Evolutionary conservation across 306 rosid genomes (phyloP).

Genomic region (Alnus rubra): DNA sequence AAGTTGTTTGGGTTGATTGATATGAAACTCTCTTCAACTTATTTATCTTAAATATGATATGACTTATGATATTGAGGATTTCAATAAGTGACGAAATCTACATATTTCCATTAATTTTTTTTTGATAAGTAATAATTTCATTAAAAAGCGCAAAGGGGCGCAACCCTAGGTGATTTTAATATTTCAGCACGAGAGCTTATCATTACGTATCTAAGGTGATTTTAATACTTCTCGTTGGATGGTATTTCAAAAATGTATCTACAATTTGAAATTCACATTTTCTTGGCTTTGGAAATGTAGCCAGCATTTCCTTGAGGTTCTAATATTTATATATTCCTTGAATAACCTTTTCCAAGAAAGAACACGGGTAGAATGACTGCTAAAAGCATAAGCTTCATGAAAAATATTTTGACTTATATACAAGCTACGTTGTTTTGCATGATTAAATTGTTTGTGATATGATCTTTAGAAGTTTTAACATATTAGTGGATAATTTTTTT

Average conservation of each 20-base stretch:
- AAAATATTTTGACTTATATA: not conserved
- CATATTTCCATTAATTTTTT: not conserved
- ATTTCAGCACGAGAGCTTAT: not conserved
- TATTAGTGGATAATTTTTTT: no score
- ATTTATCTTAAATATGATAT: not conserved
- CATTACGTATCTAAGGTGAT: not conserved
- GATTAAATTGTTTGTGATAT: not conserved
- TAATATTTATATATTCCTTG: not conserved
- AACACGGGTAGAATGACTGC: not conserved
- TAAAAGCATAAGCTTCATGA: not conserved
- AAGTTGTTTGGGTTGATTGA: not conserved
- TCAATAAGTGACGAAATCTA: not conserved
- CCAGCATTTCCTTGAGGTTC: not conserved
- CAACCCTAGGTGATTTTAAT: not conserved
- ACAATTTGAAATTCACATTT: not conserved
- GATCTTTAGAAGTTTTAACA: no score
- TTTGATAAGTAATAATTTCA: no score
- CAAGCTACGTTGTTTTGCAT: not conserved
- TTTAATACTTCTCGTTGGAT: not conserved
- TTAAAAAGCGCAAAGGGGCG: no score
- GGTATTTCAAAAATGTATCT: not conserved
- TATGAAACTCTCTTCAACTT: not conserved
- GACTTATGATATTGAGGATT: not conserved
- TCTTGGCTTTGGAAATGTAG: not conserved
- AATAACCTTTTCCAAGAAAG: not conserved